phyloP scores from a whole-genome alignment of 306 rosid genomes.

The Dryas octopetala region DNA sequence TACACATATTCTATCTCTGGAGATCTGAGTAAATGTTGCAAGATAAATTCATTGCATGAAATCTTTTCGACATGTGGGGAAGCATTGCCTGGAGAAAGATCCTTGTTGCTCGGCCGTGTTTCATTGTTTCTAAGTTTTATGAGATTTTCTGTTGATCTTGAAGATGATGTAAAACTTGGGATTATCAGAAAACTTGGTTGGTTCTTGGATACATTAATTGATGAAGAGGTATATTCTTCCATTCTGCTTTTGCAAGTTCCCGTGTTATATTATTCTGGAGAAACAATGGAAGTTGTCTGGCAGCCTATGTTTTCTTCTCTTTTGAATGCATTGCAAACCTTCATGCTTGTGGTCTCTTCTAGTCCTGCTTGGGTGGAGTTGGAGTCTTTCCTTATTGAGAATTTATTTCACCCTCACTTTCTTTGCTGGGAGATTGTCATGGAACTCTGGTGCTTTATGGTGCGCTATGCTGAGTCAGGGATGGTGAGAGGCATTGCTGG shows the following conservation, averaged over 20 bases:
- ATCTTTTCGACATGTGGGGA: slow-evolving; percentile 48
- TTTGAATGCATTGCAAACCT: slow-evolving; percentile 70
- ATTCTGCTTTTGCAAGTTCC: slow-evolving; percentile 71
- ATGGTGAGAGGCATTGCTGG: slow-evolving; percentile 47
- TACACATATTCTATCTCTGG: slow-evolving; percentile 32
- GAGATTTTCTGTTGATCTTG: slow-evolving; percentile 56
- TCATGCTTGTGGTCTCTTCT: slow-evolving; percentile 69
- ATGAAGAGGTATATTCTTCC: slow-evolving; percentile 67
- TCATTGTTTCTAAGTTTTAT: slow-evolving; percentile 53
- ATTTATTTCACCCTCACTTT: slow-evolving; percentile 88
- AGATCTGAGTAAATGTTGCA: slow-evolving; percentile 34
- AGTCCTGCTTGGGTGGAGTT: slow-evolving; percentile 61
- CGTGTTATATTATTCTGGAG: slow-evolving; percentile 47
- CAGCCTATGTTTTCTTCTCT: slow-evolving; percentile 60
- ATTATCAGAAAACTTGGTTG: slow-evolving; percentile 59
- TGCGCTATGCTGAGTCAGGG: slow-evolving; percentile 61
- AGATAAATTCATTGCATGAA: slow-evolving; percentile 30
- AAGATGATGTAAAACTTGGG: slow-evolving; percentile 48
- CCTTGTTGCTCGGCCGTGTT: slow-evolving; percentile 51
- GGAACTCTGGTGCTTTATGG: slow-evolving; percentile 91
- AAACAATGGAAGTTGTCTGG: slow-evolving; percentile 56
- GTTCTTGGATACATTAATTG: slow-evolving; percentile 61
- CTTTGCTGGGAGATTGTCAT: slow-evolving; percentile 82
- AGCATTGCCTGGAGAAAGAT: slow-evolving; percentile 43
- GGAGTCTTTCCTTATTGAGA: slow-evolving; percentile 73